Base-by-base conservation (phyloP, 1,139 yeast genomes). In the Kurtzmaniella quercitrusa region DNA sequence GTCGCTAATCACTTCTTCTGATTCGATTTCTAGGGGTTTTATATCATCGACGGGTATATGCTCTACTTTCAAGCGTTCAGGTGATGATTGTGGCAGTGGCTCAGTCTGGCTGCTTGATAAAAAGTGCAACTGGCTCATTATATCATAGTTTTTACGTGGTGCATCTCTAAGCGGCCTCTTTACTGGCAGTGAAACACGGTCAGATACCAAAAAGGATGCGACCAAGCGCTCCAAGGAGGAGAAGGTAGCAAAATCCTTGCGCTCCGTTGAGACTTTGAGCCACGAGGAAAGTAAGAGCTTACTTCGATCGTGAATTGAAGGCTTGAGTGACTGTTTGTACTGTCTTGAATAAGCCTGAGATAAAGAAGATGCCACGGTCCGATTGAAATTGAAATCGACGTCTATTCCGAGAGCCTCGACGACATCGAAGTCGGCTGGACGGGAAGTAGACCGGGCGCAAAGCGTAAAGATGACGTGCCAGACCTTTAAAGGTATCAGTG, bases 1-100 rank as follows among this genome's bases (percentile, higher is more conserved):
- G 42, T 65, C 68, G 34, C 66, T 60, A 10, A 64, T 51, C 1
- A 52, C 46, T 9, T 29, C 38, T 7, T 23, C 27, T 11, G 27
- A 23, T 23, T 23, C 27, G 11, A 23, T 11, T 23, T 11, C 27
- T 8, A 11, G n/a, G n/a, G n/a, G n/a, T n/a, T n/a, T n/a, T n/a
- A n/a, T n/a, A n/a, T n/a, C n/a, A n/a, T n/a, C n/a, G n/a, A n/a
- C n/a, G n/a, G n/a, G n/a, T n/a, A n/a, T n/a, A n/a, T n/a, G n/a
- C n/a, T n/a, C n/a, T n/a, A n/a, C n/a, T n/a, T 11, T 17, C n/a
- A 21, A 21, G 7, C 23, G 3, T 19, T 36, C 38, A 12, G 18
- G 38, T 19, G 38, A 36, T 18, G 38, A 6, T 12, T 16, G 25
- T 12, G 38, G 38, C 36, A 31, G 36, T 14, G 36, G 5, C 10